These are phyloP conservation scores for Malassezia brasiliensis DNA, from an alignment of 1,284 basidiomycete genomes.

Conservation along the genomic window DNA sequence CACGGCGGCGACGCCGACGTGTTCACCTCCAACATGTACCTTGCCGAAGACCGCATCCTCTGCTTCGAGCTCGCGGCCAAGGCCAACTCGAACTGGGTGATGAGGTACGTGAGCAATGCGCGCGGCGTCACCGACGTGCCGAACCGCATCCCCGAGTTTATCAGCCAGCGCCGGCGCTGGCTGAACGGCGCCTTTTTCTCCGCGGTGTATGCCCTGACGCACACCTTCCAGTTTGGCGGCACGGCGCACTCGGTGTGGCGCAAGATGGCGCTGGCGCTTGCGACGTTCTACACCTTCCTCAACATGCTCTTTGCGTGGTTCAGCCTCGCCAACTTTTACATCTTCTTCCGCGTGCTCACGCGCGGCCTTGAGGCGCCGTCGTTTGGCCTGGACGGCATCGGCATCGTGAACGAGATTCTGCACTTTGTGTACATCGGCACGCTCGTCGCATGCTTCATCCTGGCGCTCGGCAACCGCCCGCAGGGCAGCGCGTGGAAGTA, in stretches of 20 bases:
- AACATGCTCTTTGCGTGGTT: constrained; percentile 91
- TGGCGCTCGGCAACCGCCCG: constrained; percentile 94
- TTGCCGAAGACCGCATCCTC: constrained; percentile 44
- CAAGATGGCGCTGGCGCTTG: constrained; percentile 65
- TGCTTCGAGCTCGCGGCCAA: constrained; percentile 44
- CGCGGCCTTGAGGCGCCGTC: constrained; percentile 69
- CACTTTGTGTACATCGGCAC: constrained; percentile 77
- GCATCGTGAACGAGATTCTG: constrained; percentile 66
- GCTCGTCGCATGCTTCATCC: constrained; percentile 77
- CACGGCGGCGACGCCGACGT: constrained; percentile 39
- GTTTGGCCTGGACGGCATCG: constrained; percentile 63
- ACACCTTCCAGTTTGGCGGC: constrained; percentile 70
- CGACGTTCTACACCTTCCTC: constrained; percentile 77
- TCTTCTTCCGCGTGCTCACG: constrained; percentile 90
- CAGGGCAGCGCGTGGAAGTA: constrained; percentile 82
- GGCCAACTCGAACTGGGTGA: constrained; percentile 49
- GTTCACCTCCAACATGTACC: constrained; percentile 45
- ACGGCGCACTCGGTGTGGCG: constrained; percentile 73
- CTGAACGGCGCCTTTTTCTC: constrained; percentile 53
- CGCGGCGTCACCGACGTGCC: constrained; percentile 45
- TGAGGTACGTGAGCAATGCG: constrained; percentile 44
- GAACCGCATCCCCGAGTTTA: constrained; percentile 38
- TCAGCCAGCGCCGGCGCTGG: constrained; percentile 42
- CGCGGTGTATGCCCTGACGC: constrained; percentile 55
- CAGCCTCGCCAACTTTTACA: constrained; percentile 75